phyloP scores from a whole-genome alignment of 352 stramenopile species.

The Elongisporangium senticosum region DNA sequence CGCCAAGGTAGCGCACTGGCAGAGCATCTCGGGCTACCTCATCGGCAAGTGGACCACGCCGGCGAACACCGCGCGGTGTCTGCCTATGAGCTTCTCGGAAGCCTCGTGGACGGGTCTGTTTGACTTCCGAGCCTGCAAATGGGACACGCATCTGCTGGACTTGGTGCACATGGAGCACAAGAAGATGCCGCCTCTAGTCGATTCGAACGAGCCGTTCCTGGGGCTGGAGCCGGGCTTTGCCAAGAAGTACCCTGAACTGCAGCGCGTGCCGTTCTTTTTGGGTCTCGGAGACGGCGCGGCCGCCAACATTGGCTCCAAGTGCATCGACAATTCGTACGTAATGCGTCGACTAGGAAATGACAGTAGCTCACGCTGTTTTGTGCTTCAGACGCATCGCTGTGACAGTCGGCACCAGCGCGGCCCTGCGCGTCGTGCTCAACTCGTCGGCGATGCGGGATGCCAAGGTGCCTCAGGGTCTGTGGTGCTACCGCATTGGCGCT shows the following conservation, averaged over 20 bases:
- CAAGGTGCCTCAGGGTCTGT: slow-evolving; percentile 88
- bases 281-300: slow-evolving; percentile 91
- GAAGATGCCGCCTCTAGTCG: slow-evolving; percentile 67
- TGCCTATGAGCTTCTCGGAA: slow-evolving; percentile 92
- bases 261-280: slow-evolving; percentile 73
- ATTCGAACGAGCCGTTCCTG: slow-evolving; percentile 60
- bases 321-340: slow-evolving; percentile 59
- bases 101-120: slow-evolving; percentile 93
- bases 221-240: slow-evolving; percentile 45
- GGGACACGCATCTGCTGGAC: slow-evolving; percentile 76
- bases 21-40: slow-evolving; percentile 87
- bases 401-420: slow-evolving; percentile 93
- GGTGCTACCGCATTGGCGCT: slow-evolving; percentile 91
- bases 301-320: slow-evolving; percentile 94
- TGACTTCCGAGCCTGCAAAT: slow-evolving; percentile 82
- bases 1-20: slow-evolving; percentile 70
- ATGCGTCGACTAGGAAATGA: slow-evolving; percentile 5
- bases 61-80: slow-evolving; percentile 13
- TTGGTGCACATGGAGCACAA: slow-evolving; percentile 60
- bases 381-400: slow-evolving; percentile 80
- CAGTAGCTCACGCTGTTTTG: background rate
- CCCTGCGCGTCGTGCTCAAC: slow-evolving; percentile 85
- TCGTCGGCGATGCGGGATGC: slow-evolving; percentile 33
- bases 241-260: slow-evolving; percentile 74
- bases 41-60: slow-evolving; percentile 81